These are phyloP conservation scores for Exophiala xenobiotica DNA, from an alignment of 2,329 filamentous ascomycete species.

Conservation along the genomic window DNA sequence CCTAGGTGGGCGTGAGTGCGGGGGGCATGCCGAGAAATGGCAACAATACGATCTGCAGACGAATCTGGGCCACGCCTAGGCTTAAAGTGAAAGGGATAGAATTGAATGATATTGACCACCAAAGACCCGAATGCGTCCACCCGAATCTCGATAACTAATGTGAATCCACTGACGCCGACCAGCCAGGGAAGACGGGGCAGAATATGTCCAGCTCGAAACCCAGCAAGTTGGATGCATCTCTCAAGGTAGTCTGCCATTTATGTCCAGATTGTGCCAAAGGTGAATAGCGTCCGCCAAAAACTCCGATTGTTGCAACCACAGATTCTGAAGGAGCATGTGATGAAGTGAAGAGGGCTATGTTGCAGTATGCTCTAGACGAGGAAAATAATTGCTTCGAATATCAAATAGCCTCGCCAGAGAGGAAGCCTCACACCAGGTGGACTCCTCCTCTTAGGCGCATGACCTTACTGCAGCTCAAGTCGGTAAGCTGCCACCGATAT, in stretches of 20 bases:
- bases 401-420: too few relatives aligned
- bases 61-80: too few relatives aligned
- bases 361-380: neutral
- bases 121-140: constrained; percentile 1
- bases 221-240: neutral
- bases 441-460: too few relatives aligned
- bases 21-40: too few relatives aligned
- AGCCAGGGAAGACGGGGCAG: constrained; percentile 5
- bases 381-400: too few relatives aligned
- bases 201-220: neutral
- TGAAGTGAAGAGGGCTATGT: neutral
- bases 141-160: neutral
- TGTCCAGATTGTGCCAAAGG: neutral
- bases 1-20: neutral
- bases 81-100: neutral
- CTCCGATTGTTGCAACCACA: neutral
- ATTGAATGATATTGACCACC: neutral
- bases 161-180: neutral
- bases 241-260: neutral
- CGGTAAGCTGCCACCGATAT: too few relatives aligned
- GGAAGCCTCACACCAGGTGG: too few relatives aligned
- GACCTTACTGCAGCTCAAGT: too few relatives aligned
- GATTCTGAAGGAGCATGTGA: neutral
- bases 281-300: neutral
- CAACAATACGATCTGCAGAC: too few relatives aligned